Evolutionary conservation across 805 yeast species (phyloP).

Genomic region (Kluyveromyces dobzhanskii): DNA sequence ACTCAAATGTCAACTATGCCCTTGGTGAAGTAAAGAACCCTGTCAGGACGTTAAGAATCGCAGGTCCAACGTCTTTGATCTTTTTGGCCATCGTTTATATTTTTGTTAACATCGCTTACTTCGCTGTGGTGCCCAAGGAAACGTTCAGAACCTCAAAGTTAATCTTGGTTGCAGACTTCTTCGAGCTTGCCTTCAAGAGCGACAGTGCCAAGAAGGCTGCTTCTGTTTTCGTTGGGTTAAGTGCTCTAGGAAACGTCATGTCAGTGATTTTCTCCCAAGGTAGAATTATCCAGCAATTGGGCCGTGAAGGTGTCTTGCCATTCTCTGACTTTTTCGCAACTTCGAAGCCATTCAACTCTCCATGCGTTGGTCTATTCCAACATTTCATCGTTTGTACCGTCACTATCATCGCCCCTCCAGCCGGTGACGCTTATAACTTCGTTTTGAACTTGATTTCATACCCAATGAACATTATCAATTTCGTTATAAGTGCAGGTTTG

Average conservation of each 20-base stretch:
- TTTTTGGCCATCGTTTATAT: conserved; percentile 58
- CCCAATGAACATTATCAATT: conserved; percentile 70
- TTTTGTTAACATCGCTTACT: conserved; percentile 71
- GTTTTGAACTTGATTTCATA: conserved; percentile 72
- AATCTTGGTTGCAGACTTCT: conserved; percentile 68
- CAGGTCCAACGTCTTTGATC: conserved; percentile 68
- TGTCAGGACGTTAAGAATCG: conserved; percentile 53
- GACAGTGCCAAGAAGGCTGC: conserved; percentile 58
- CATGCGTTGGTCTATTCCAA: conserved; percentile 62
- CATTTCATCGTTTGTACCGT: conserved; percentile 71
- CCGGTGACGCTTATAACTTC: conserved; percentile 83
- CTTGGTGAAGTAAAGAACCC: conserved; percentile 74
- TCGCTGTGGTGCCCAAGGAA: conserved; percentile 70
- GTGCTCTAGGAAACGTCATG: conserved; percentile 75
- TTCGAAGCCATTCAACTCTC: conserved; percentile 65
- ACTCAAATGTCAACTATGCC: conserved; percentile 77
- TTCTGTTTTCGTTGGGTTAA: conserved; percentile 70
- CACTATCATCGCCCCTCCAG: conserved; percentile 72
- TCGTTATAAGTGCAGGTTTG: conserved; percentile 50
- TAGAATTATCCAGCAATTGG: conserved; percentile 70
- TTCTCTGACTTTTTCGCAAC: conserved; percentile 64
- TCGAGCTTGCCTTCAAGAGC: conserved; percentile 61
- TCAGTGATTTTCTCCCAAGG: conserved; percentile 79
- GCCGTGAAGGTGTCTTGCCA: conserved; percentile 75
- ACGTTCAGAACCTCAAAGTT: conserved; percentile 53